Evolutionary conservation across 495 filamentous ascomycete genomes (phyloP), one percentile per base, ranked within the genome.

Genomic region (Aspergillus nanangensis): DNA sequence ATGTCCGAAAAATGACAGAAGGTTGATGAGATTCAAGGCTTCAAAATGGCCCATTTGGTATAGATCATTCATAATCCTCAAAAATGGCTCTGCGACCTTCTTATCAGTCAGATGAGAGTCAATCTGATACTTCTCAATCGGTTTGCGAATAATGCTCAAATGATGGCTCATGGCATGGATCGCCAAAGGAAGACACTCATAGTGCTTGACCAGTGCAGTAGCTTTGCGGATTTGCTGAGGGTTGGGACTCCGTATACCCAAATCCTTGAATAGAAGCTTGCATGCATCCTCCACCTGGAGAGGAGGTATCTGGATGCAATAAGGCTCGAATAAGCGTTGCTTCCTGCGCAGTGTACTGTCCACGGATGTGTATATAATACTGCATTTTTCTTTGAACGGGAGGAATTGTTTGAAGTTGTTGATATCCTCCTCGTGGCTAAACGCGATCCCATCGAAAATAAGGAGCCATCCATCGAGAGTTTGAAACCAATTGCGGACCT

Each of bases 131-230:
- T 72, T 79, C 4, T 81, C 76, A 5, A 93, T 72, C 1, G 86
- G 83, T 49, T 88, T 84, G 17, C 77, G 68, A 0, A 82, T 89
- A 2, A 80, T 78, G 36, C 81, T 87, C 5, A 93, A 73, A 19
- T 86, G 81, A 45, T 85, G 83, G 8, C 86, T 85, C 4, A 87
- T 84, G 3, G 86, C 83, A 53, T 90, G 84, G 31, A 93, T 90
- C 38, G 87, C 87, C 14, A 91, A 63, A 11, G 88, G 88, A 9
- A 92, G 67, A 47, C 80, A 77, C 20, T 84, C 85, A 64, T 90
- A 82, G 37, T 84, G 63, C 33, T 79, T 69, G 1, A 90, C 86
- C 19, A 92, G 55, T 44, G 88, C 81, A 5, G 68, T 75, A 0
- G 83, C 83, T 41, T 80, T 77, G 32, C 61, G 67, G 22, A 72